These are phyloP conservation scores for Starmerella vaccinii DNA, from an alignment of 805 yeast genomes.

Conservation along the genomic window DNA sequence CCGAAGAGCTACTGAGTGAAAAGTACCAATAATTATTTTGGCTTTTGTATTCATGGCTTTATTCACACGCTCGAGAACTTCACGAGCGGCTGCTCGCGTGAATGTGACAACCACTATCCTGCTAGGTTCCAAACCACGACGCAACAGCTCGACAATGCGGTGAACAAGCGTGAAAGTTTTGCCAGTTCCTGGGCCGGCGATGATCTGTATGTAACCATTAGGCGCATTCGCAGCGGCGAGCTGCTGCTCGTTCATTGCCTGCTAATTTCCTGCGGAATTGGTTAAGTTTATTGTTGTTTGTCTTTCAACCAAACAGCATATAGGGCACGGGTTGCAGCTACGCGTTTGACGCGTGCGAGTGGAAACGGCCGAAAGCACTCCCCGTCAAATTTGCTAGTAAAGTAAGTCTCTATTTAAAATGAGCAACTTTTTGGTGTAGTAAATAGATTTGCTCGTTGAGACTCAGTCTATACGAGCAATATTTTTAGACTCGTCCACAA, in stretches of 20 bases:
- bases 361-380: too few species aligned
- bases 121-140: slow-evolving; percentile 45
- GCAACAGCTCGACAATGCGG: slow-evolving; percentile 61
- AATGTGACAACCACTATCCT: slow-evolving; percentile 78
- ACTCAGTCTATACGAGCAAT: too few species aligned
- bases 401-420: too few species aligned
- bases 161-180: slow-evolving; percentile 77
- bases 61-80: slow-evolving; percentile 58
- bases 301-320: not conserved
- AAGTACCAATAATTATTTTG: slow-evolving; percentile 65
- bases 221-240: slow-evolving; percentile 38
- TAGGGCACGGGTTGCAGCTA: not conserved
- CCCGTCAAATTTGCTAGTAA: too few species aligned
- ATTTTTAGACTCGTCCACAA: too few species aligned
- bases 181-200: slow-evolving; percentile 63
- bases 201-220: slow-evolving; percentile 39
- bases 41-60: slow-evolving; percentile 25
- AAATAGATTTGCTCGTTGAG: too few species aligned
- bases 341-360: not conserved
- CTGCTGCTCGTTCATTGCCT: slow-evolving; percentile 36
- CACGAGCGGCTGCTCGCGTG: slow-evolving; percentile 85
- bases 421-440: too few species aligned
- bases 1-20: slow-evolving; percentile 70
- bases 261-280: too few species aligned
- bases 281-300: not conserved